Conservation (phyloP, 768 basidiomycete species). For the Calocera cornea region DNA sequence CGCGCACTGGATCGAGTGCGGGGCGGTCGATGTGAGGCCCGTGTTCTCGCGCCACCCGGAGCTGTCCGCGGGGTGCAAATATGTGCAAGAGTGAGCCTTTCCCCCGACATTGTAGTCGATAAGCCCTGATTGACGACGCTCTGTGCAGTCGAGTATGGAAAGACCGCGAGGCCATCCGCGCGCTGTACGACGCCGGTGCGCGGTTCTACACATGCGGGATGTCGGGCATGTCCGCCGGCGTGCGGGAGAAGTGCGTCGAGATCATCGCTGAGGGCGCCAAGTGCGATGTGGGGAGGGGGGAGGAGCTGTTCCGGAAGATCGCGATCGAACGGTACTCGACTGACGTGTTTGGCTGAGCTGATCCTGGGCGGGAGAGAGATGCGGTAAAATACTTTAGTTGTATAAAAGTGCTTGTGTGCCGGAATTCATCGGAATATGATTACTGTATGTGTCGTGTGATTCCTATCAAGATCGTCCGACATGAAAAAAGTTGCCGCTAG, state of each 20-base stretch:
- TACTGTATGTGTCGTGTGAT: neutral
- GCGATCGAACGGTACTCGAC: conserved; percentile 32
- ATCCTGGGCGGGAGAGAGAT: neutral
- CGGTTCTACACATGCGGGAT: conserved; percentile 37
- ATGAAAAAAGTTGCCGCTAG: too few species aligned
- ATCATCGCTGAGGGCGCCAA: conserved; percentile 23
- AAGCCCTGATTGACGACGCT: neutral
- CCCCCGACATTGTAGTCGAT: neutral
- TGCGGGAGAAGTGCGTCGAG: conserved; percentile 28
- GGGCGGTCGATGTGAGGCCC: conserved; percentile 33
- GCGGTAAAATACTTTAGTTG: neutral
- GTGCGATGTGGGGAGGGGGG: conserved; percentile 22
- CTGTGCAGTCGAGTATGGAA: conserved; percentile 30
- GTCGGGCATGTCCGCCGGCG: conserved; percentile 27
- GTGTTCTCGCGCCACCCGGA: conserved; percentile 30
- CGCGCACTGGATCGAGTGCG: conserved; percentile 30
- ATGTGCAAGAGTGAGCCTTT: conserved; percentile 29
- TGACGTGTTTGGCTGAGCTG: conserved; percentile 32
- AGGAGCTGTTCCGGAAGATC: conserved; percentile 24
- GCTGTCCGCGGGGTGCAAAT: conserved; percentile 25
- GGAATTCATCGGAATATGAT: neutral
- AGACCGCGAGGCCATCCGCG: conserved; percentile 28
- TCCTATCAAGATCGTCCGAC: neutral
- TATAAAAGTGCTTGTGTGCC: neutral
- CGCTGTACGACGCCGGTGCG: conserved; percentile 26